phyloP scores from a whole-genome alignment of 2,329 filamentous ascomycete genomes.

The Zymoseptoria pseudotritici region DNA sequence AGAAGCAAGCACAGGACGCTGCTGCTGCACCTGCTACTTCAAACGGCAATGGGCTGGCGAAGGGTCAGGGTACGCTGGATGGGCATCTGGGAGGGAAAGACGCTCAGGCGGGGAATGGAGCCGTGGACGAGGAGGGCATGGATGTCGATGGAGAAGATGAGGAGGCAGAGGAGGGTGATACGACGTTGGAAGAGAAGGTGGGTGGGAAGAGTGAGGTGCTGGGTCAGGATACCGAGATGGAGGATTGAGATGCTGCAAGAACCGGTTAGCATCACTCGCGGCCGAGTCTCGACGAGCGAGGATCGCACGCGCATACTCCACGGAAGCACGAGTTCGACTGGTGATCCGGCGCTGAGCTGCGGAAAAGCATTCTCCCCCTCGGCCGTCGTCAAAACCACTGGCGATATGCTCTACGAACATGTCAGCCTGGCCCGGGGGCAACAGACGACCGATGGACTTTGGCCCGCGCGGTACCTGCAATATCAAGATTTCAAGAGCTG shows the following conservation, averaged over 20 bases:
- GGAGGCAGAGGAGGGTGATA: neutral
- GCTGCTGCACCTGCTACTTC: constrained; percentile 3
- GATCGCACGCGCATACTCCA: too few relatives aligned
- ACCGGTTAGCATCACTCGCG: too few relatives aligned
- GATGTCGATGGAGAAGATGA: constrained; percentile 12
- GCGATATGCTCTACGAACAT: too few relatives aligned
- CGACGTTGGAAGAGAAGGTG: neutral
- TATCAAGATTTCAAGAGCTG: too few relatives aligned
- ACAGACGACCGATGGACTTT: too few relatives aligned
- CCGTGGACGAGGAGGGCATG: constrained; percentile 15
- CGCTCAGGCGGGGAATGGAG: constrained; percentile 18
- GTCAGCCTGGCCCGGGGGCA: too few relatives aligned
- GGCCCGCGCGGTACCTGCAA: too few relatives aligned
- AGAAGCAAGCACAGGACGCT: constrained; percentile 33
- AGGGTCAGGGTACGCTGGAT: constrained; percentile 10
- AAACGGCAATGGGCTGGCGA: neutral
- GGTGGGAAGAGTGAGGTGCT: neutral
- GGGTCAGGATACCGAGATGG: neutral
- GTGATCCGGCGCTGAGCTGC: too few relatives aligned
- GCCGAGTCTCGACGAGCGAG: too few relatives aligned
- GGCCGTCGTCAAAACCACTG: too few relatives aligned
- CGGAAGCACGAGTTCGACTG: too few relatives aligned
- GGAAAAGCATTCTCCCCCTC: too few relatives aligned
- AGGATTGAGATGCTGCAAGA: neutral
- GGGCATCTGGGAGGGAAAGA: constrained; percentile 14